Evolutionary conservation across 1,284 basidiomycete genomes (phyloP), one percentile per base, ranked within the genome.

Genomic region (Tilletia horrida): DNA sequence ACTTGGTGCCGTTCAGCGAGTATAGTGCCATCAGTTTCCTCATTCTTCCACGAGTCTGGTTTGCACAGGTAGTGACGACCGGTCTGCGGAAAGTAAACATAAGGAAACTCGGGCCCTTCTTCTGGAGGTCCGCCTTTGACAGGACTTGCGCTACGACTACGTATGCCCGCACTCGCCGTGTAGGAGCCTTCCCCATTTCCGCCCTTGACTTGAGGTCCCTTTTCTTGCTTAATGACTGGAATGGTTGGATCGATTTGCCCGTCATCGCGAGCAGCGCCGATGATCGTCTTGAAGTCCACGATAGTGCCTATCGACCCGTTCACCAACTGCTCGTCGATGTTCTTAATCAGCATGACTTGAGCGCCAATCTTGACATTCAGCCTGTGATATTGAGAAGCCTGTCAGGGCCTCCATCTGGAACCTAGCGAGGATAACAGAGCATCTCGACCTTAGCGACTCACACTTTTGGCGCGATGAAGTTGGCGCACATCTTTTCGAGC

Each of bases 271-370:
- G 14, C 13, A 9, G 57, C 45, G n/a, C 21, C 55, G 1, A 18
- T 21, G 18, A 62, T 21, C 29, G 18, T 62, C 52, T 44, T 43
- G 43, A 95, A 95, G 0, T 85, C 86, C n/a, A 89, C 79, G 23
- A 93, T 85, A 70, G 85, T 86, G 21, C 92, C 92, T 73, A 92
- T 86, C 11, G 88, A 90, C 0, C 92, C 92, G 80, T 94, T 94
- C 52, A 93, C 91, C 6, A 93, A 86, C 62, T 85, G 85, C 50
- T 89, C 87, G 74, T 90, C 89, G 7, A 86, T 81, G 79, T 86
- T 92, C 87, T 89, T 92, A 86, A 93, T 87, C 23, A 94, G 84
- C 85, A 87, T 86, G 59, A 86, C 86, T 71, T 84, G 84, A 0
- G 89, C 88, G 52, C 87, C 87, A 42, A 87, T 82, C 78, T 89